Evolutionary conservation across 1,284 basidiomycete species (phyloP).

Genomic region (Schizopora paradoxa): DNA sequence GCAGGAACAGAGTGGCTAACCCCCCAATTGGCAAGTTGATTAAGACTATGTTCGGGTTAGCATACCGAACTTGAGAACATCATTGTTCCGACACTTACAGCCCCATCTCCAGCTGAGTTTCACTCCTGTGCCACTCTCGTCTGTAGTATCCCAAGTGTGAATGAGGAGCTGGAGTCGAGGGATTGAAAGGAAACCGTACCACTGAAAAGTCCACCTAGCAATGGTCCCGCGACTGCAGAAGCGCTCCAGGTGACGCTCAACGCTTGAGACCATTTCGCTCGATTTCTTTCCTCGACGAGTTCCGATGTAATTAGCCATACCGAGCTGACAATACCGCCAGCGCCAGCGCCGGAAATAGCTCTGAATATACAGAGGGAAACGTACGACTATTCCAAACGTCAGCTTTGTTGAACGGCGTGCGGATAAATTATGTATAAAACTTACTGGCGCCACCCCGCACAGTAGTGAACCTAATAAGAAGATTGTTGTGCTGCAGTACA

Average conservation of each 20-base stretch:
- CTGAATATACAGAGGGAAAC: slow-evolving; percentile 51
- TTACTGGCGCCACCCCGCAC: slow-evolving; percentile 17
- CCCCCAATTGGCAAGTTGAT: slow-evolving; percentile 74
- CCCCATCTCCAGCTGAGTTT: slow-evolving; percentile 74
- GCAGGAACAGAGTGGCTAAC: slow-evolving; percentile 51
- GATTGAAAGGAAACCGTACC: slow-evolving; percentile 39
- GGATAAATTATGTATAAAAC: slow-evolving; percentile 5
- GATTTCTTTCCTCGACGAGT: slow-evolving; percentile 59
- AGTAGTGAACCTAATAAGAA: slow-evolving; percentile 20
- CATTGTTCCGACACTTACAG: slow-evolving; percentile 61
- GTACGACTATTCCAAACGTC: slow-evolving; percentile 43
- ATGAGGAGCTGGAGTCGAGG: slow-evolving; percentile 17
- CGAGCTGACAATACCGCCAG: slow-evolving; percentile 73
- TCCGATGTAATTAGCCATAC: slow-evolving; percentile 82
- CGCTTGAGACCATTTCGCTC: slow-evolving; percentile 78
- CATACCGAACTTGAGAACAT: slow-evolving; percentile 11
- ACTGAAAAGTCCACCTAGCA: slow-evolving; percentile 74
- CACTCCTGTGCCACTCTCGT: slow-evolving; percentile 20
- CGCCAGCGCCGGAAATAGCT: slow-evolving; percentile 65
- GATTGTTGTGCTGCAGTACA: slow-evolving; percentile 14
- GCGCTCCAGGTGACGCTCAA: slow-evolving; percentile 78
- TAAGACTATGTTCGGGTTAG: slow-evolving; percentile 46
- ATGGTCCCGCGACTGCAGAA: slow-evolving; percentile 69
- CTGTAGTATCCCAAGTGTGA: slow-evolving; percentile 17
- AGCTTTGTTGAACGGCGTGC: slow-evolving; percentile 6